phyloP scores from a whole-genome alignment of 805 yeast genomes.

The Ogataea haglerorum region DNA sequence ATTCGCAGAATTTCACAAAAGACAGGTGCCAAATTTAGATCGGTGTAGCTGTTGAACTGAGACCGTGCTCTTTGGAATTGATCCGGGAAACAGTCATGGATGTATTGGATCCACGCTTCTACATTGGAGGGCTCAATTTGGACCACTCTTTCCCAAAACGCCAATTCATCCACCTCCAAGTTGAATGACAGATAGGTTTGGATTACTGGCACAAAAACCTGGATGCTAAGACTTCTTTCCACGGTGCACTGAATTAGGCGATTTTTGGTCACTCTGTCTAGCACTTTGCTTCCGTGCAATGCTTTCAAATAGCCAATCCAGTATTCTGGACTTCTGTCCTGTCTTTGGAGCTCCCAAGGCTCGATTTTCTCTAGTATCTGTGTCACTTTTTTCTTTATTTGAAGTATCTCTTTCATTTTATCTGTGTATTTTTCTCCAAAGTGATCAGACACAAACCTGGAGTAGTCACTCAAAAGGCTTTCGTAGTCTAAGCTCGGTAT shows the following conservation, averaged over 20 bases:
- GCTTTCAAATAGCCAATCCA: slow-evolving; percentile 19
- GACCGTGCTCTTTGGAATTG: background rate
- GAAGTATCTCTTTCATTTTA: slow-evolving; percentile 37
- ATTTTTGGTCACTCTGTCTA: slow-evolving; percentile 7
- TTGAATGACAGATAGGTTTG: slow-evolving; percentile 23
- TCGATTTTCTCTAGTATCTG: slow-evolving; percentile 34
- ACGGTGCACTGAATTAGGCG: slow-evolving; percentile 26
- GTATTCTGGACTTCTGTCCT: slow-evolving; percentile 12
- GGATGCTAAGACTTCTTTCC: slow-evolving; percentile 29
- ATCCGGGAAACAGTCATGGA: background rate
- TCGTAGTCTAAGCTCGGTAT: slow-evolving; percentile 42
- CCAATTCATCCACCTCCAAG: slow-evolving; percentile 2
- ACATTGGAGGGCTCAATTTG: slow-evolving; percentile 1
- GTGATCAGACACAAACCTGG: slow-evolving; percentile 37
- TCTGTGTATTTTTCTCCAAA: slow-evolving; percentile 31
- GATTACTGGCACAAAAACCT: slow-evolving; percentile 32
- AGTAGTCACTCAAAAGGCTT: slow-evolving; percentile 38
- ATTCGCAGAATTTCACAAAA: slow-evolving; percentile 6
- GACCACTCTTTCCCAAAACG: slow-evolving; percentile 4
- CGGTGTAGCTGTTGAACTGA: background rate
- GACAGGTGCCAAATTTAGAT: background rate
- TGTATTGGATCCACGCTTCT: slow-evolving; percentile 4
- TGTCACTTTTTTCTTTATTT: slow-evolving; percentile 31
- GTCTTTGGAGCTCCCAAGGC: slow-evolving; percentile 30
- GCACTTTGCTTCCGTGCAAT: slow-evolving; percentile 8